These are phyloP conservation scores for Fonsecaea pedrosoi DNA, from an alignment of 2,329 filamentous ascomycete species.

Conservation along the genomic window DNA sequence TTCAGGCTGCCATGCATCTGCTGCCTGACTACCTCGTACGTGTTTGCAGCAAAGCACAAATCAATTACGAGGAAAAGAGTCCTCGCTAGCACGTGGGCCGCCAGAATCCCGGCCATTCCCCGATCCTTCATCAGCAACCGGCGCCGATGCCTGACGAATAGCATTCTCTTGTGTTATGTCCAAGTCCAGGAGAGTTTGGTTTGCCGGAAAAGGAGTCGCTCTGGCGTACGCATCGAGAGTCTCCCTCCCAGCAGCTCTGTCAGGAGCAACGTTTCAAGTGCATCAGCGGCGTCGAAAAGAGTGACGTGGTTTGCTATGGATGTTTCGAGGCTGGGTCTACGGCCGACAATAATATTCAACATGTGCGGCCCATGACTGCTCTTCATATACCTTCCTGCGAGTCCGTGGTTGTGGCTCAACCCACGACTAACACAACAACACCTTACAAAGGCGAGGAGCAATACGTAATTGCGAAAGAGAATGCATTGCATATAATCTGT, in stretches of 20 bases:
- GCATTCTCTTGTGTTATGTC: not conserved
- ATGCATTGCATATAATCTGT: conserved; percentile 3
- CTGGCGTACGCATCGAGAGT: not conserved
- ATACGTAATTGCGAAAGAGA: conserved; percentile 3
- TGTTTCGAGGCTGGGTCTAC: no score
- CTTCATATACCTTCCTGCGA: no score
- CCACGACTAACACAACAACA: not conserved
- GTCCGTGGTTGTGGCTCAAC: no score
- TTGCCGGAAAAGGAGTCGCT: not conserved
- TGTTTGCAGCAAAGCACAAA: not conserved
- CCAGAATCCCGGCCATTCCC: not conserved
- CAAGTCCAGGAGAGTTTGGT: not conserved
- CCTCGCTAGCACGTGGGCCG: not conserved
- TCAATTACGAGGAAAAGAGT: not conserved
- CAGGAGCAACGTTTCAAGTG: no score
- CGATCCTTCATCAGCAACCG: not conserved
- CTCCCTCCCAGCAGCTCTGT: not conserved
- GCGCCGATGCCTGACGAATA: not conserved
- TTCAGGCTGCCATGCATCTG: not conserved
- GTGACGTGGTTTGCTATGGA: no score
- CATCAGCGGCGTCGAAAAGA: no score
- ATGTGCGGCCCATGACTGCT: no score
- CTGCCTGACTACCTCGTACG: not conserved
- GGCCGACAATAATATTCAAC: no score
- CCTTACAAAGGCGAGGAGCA: not conserved